phyloP scores from a whole-genome alignment of 805 yeast species.

The Komagataella mondaviorum region DNA sequence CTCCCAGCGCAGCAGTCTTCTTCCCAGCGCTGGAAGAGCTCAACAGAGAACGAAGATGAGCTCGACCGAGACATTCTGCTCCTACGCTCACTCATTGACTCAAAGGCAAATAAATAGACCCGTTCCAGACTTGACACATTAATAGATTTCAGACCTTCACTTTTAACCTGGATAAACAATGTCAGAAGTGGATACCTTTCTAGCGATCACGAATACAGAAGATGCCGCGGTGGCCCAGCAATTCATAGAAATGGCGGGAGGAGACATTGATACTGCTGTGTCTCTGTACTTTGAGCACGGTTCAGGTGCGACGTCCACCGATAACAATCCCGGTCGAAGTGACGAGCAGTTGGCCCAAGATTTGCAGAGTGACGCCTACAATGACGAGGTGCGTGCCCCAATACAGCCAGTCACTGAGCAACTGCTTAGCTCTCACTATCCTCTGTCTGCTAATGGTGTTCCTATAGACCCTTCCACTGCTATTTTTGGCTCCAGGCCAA shows the following conservation, averaged over 20 bases:
- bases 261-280: slow-evolving; percentile 73
- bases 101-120: neutral
- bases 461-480: slow-evolving; percentile 17
- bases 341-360: slow-evolving; percentile 33
- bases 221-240: slow-evolving; percentile 59
- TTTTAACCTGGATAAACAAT: slow-evolving; percentile 6
- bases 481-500: slow-evolving; percentile 33
- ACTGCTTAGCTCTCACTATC: slow-evolving; percentile 35
- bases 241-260: slow-evolving; percentile 67
- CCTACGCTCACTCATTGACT: neutral
- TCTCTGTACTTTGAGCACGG: slow-evolving; percentile 69
- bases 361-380: slow-evolving; percentile 52
- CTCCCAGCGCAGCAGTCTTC: slow-evolving; percentile 10
- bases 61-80: slow-evolving; percentile 3
- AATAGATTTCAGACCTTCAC: neutral
- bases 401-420: slow-evolving; percentile 72
- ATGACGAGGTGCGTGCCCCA: slow-evolving; percentile 55
- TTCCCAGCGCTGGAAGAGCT: slow-evolving; percentile 1
- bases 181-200: slow-evolving; percentile 53
- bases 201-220: slow-evolving; percentile 70
- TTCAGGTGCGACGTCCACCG: slow-evolving; percentile 1
- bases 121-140: neutral
- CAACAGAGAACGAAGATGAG: slow-evolving; percentile 2
- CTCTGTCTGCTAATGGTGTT: slow-evolving; percentile 8
- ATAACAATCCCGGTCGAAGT: neutral